phyloP scores from a whole-genome alignment of 2,329 filamentous ascomycete species.

The Penicillium sumatraense region DNA sequence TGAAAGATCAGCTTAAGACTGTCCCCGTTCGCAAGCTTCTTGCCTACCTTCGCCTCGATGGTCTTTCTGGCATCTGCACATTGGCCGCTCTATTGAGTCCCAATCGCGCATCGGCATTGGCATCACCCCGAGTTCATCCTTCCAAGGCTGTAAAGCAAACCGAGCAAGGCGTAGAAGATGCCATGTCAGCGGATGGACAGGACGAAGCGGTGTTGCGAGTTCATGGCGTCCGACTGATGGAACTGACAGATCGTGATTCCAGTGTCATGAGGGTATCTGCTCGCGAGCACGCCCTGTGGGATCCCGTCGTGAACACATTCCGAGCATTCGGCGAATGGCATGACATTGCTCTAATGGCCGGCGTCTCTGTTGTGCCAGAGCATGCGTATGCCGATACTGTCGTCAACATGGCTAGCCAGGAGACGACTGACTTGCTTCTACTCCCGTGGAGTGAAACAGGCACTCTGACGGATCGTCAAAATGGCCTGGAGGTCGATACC shows the following conservation, averaged over 20 bases:
- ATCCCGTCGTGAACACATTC: slow-evolving; percentile 91
- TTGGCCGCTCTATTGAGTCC: slow-evolving; percentile 80
- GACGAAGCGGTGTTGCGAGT: slow-evolving; percentile 63
- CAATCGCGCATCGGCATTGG: slow-evolving; percentile 43
- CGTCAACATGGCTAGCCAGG: slow-evolving; percentile 69
- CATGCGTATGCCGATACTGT: slow-evolving; percentile 79
- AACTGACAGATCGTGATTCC: slow-evolving; percentile 89
- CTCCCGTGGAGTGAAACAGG: slow-evolving; percentile 91
- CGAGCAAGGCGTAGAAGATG: slow-evolving; percentile 30
- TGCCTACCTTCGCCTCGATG: slow-evolving; percentile 83
- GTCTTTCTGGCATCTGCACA: slow-evolving; percentile 78
- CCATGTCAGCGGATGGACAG: slow-evolving; percentile 18
- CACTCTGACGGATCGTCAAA: slow-evolving; percentile 69
- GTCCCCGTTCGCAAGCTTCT: slow-evolving; percentile 68
- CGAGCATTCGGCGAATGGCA: slow-evolving; percentile 83
- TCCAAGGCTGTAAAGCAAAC: slow-evolving; percentile 30
- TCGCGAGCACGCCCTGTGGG: slow-evolving; percentile 72
- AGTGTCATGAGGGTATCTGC: slow-evolving; percentile 94
- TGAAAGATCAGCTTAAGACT: slow-evolving; percentile 55
- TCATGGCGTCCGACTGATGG: slow-evolving; percentile 82
- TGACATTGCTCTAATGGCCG: slow-evolving; percentile 80
- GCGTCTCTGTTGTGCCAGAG: slow-evolving; percentile 78
- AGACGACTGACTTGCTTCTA: slow-evolving; percentile 74
- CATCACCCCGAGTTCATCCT: slow-evolving; percentile 40
- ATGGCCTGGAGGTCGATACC: slow-evolving; percentile 56